These are phyloP conservation scores for Paraurostyla sp. DNA, from an alignment of 73 alveolate genomes.

Conservation along the genomic window DNA sequence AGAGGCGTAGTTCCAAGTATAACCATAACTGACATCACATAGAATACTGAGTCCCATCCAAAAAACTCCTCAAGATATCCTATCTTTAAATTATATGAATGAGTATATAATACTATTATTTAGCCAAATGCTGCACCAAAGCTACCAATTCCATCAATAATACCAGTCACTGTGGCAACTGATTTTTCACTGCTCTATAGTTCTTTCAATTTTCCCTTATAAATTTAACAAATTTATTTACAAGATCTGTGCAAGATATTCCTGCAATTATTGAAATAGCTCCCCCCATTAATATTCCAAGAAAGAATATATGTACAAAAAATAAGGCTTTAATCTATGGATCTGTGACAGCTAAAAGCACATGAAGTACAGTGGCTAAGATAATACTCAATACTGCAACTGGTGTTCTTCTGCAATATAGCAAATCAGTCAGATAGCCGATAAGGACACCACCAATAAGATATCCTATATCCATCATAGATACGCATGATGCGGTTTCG, in stretches of 20 bases:
- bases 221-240: not conserved
- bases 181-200: constrained; percentile 66
- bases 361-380: constrained; percentile 63
- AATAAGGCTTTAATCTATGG: constrained; percentile 12
- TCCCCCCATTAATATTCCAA: constrained; percentile 79
- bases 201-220: constrained; percentile 66
- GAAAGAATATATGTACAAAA: constrained; percentile 39
- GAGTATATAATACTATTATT: not conserved
- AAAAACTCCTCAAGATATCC: constrained; percentile 17
- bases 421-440: constrained; percentile 69
- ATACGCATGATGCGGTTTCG: constrained; percentile 68
- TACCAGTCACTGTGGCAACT: constrained; percentile 81
- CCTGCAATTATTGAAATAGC: constrained; percentile 66
- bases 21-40: constrained; percentile 35
- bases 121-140: constrained; percentile 57
- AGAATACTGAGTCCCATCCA: constrained; percentile 52
- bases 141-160: constrained; percentile 74
- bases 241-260: constrained; percentile 73
- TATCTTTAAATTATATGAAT: not conserved
- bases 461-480: constrained; percentile 78
- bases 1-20: constrained; percentile 38
- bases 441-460: constrained; percentile 69
- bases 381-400: constrained; percentile 49
- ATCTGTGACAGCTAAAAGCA: constrained; percentile 23
- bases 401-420: constrained; percentile 67